Evolutionary conservation across 1,139 yeast species (phyloP).

Genomic region (Debaryomycetaceae sp.): DNA sequence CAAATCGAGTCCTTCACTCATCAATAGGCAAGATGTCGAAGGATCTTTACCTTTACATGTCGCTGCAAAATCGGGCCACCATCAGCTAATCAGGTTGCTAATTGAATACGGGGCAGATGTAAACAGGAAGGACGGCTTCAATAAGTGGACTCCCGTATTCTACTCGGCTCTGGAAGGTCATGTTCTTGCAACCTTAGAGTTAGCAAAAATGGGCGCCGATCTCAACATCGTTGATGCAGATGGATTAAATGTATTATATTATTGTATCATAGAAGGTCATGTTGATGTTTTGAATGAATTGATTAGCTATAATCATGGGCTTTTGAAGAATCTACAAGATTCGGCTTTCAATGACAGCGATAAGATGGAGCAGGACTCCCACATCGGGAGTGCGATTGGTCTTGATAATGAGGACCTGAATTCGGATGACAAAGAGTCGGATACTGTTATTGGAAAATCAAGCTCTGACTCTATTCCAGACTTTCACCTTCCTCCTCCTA

Average conservation of each 20-base stretch:
- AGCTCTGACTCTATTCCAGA: slow-evolving; percentile 81
- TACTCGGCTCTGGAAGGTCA: slow-evolving; percentile 90
- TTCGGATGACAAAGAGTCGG: not conserved
- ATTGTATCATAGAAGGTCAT: slow-evolving; percentile 94
- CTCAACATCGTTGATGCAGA: slow-evolving; percentile 76
- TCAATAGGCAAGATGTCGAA: slow-evolving; percentile 70
- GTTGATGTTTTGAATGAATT: slow-evolving; percentile 72
- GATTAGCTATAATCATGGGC: slow-evolving; percentile 21
- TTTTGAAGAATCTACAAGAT: not conserved
- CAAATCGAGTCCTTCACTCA: slow-evolving; percentile 21
- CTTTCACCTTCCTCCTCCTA: slow-evolving; percentile 90
- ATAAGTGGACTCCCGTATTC: slow-evolving; percentile 92
- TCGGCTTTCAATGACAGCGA: not conserved
- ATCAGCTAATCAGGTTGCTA: slow-evolving; percentile 61
- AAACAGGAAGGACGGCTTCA: slow-evolving; percentile 76
- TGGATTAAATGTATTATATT: slow-evolving; percentile 77
- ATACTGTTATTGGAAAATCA: slow-evolving; percentile 15
- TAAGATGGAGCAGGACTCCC: not conserved
- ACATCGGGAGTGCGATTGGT: not conserved
- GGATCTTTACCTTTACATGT: slow-evolving; percentile 88
- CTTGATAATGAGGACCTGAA: not conserved
- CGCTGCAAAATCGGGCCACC: slow-evolving; percentile 81
- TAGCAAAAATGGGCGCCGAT: slow-evolving; percentile 71
- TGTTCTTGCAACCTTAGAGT: slow-evolving; percentile 61
- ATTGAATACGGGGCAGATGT: slow-evolving; percentile 74